Percentiles rank a stretch among this genome's conserved stretches.
phyloP scores from a whole-genome alignment of 1,284 basidiomycete genomes.

The Marasmius fiardii region DNA sequence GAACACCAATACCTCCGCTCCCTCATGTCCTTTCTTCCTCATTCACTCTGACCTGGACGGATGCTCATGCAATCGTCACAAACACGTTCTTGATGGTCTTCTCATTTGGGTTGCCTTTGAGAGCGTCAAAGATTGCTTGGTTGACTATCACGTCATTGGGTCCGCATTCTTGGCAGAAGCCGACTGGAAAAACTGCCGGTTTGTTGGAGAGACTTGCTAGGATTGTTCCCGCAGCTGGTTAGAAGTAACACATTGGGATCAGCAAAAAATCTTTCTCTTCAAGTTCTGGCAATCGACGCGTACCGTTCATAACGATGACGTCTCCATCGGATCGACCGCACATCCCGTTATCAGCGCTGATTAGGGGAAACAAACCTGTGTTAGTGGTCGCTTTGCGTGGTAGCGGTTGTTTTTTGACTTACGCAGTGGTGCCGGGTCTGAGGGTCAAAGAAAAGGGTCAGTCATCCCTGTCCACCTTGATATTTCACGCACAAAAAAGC shows the following conservation, averaged over 20 bases:
- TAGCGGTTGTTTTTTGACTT: not conserved
- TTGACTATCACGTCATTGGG: not conserved
- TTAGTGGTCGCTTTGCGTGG: not conserved
- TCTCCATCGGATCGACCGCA: not conserved
- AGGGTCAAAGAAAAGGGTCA: not conserved
- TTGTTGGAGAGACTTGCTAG: not conserved
- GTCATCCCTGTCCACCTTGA: not conserved
- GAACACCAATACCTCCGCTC: not conserved
- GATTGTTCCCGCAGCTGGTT: not conserved
- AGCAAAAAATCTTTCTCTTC: not conserved
- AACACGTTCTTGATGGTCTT: not conserved
- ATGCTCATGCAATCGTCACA: not conserved
- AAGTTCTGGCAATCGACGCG: not conserved
- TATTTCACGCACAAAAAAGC: not conserved
- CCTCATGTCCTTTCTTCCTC: not conserved
- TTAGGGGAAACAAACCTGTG: too few species aligned
- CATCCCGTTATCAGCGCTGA: not conserved
- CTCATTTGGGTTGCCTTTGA: not conserved
- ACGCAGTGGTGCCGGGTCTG: not conserved
- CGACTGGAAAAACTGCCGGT: not conserved
- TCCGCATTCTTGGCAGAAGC: not conserved
- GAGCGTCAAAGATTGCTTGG: not conserved
- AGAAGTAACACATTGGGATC: not conserved
- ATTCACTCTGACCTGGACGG: not conserved
- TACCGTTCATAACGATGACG: not conserved